phyloP scores from a whole-genome alignment of 768 basidiomycete genomes.

The Gymnopilus junonius region DNA sequence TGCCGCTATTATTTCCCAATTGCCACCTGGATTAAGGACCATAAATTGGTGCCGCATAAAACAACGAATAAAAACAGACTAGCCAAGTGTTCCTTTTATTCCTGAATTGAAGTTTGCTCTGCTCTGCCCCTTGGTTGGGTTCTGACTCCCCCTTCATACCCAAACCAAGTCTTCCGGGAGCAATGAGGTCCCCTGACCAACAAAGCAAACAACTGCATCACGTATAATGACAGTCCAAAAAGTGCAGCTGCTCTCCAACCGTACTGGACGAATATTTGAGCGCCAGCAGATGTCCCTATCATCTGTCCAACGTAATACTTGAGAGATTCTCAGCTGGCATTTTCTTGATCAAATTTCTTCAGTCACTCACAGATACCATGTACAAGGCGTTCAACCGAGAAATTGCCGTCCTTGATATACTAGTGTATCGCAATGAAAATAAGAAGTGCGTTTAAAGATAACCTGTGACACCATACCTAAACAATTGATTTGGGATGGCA shows the following conservation, averaged over 20 bases:
- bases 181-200: constrained; percentile 18
- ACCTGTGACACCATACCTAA: constrained; percentile 35
- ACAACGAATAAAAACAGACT: not conserved
- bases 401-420: constrained; percentile 41
- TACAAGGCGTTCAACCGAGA: constrained; percentile 71
- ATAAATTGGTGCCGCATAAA: too few species aligned
- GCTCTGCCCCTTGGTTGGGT: not conserved
- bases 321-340: not conserved
- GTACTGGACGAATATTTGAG: constrained; percentile 61
- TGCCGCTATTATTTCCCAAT: too few species aligned
- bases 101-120: not conserved
- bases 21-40: too few species aligned
- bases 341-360: not conserved
- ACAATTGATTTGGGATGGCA: constrained; percentile 53
- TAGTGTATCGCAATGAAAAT: not conserved
- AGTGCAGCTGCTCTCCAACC: constrained; percentile 68
- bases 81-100: not conserved
- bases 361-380: constrained; percentile 54
- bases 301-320: constrained; percentile 75
- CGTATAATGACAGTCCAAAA: constrained; percentile 56
- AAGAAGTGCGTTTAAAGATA: not conserved
- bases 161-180: constrained; percentile 15
- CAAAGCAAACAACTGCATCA: constrained; percentile 52
- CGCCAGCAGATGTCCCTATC: constrained; percentile 69
- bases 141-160: constrained; percentile 17